Conservation (phyloP, 2,329 filamentous ascomycete species). For the Alternaria atra region DNA sequence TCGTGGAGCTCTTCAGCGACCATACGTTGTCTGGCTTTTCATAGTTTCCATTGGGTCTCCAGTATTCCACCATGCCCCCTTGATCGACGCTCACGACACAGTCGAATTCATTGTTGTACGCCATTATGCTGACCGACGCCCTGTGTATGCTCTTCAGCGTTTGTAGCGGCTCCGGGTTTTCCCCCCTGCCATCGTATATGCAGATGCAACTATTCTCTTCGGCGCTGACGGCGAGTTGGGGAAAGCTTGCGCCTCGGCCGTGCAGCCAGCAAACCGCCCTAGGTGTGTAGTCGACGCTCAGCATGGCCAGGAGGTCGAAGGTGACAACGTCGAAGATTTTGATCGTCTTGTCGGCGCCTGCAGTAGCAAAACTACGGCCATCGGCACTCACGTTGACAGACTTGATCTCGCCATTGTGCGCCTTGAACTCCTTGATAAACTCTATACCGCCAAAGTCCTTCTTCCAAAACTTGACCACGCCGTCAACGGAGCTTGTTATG, state of each 20-base stretch:
- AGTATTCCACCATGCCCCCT: constrained; percentile 95
- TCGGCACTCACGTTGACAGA: constrained; percentile 87
- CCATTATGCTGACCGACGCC: constrained; percentile 81
- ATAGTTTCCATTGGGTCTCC: constrained; percentile 80
- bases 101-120: constrained; percentile 87
- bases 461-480: constrained; percentile 99
- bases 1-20: constrained; percentile 90
- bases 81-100: constrained; percentile 92
- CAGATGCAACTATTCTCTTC: constrained; percentile 75
- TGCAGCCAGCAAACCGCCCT: constrained; percentile 93
- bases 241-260: constrained; percentile 81
- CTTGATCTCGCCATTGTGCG: constrained; percentile 84
- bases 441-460: constrained; percentile 90
- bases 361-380: constrained; percentile 91
- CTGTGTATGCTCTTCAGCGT: constrained; percentile 82
- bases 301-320: constrained; percentile 71
- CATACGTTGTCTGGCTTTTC: constrained; percentile 94
- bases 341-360: constrained; percentile 78
- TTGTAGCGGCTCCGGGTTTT: constrained; percentile 78
- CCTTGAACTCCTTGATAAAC: constrained; percentile 97
- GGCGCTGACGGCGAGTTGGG: constrained; percentile 84
- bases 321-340: constrained; percentile 83
- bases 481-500: constrained; percentile 91
- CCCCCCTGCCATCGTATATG: constrained; percentile 89
- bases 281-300: constrained; percentile 78